Conservation (phyloP, 768 basidiomycete genomes). For the Collybia sp. region DNA sequence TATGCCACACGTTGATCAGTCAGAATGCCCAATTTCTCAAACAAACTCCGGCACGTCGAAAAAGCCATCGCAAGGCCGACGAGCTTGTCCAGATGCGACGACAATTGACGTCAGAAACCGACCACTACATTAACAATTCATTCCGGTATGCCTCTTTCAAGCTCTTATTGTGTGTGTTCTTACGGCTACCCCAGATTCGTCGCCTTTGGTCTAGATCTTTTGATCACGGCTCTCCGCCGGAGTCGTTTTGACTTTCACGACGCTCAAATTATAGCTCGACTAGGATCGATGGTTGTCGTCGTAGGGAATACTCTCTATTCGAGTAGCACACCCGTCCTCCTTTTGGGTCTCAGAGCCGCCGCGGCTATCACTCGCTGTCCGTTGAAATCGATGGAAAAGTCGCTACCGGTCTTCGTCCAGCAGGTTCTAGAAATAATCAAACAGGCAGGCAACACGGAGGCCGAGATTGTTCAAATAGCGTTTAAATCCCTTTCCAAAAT, state of each 20-base stretch:
- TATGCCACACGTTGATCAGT: constrained; percentile 87
- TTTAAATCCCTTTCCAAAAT: constrained; percentile 83
- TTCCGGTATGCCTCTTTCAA: constrained; percentile 53
- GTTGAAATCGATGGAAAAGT: constrained; percentile 64
- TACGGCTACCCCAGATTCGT: constrained; percentile 57
- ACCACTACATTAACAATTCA: constrained; percentile 84
- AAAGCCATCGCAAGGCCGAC: constrained; percentile 40
- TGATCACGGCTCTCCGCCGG: constrained; percentile 82
- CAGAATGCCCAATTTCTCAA: constrained; percentile 88
- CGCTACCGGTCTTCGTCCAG: constrained; percentile 76
- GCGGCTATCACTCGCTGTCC: constrained; percentile 84
- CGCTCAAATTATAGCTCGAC: constrained; percentile 63
- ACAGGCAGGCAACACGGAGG: constrained; percentile 80
- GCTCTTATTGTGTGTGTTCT: background rate
- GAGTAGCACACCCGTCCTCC: constrained; percentile 66
- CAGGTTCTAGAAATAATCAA: constrained; percentile 84
- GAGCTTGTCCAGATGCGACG: constrained; percentile 79
- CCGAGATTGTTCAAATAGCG: constrained; percentile 84
- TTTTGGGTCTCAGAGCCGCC: constrained; percentile 72
- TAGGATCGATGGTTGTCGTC: constrained; percentile 81
- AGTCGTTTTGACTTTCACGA: constrained; percentile 85
- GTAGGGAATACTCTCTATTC: constrained; percentile 94
- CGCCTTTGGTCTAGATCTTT: constrained; percentile 86
- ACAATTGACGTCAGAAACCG: constrained; percentile 41
- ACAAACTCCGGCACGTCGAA: constrained; percentile 39